These are phyloP conservation scores for Panellus pusillus DNA, from an alignment of 768 basidiomycete genomes.

Conservation along the genomic window DNA sequence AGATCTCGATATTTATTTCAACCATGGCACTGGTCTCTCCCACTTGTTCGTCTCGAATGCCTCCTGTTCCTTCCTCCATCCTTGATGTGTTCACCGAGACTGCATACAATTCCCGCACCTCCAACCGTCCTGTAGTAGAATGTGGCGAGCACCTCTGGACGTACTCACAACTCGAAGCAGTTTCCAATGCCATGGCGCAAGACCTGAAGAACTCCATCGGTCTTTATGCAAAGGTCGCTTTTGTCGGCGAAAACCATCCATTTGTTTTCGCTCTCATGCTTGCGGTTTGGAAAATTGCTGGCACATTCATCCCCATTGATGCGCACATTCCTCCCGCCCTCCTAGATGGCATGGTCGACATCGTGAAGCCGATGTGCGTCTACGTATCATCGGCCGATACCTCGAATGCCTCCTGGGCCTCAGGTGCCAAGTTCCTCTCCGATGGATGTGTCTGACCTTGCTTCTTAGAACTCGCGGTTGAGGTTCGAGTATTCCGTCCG, in stretches of 20 bases:
- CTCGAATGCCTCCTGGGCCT: neutral
- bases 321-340: slow-evolving; percentile 11
- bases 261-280: slow-evolving; percentile 17
- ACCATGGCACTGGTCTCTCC: too few species aligned
- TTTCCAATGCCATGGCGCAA: slow-evolving; percentile 5
- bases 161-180: slow-evolving; percentile 9
- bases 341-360: slow-evolving; percentile 8
- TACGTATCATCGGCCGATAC: slow-evolving; percentile 1
- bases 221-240: neutral
- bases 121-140: slow-evolving; percentile 6
- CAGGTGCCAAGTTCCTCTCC: neutral
- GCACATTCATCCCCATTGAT: slow-evolving; percentile 17
- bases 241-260: slow-evolving; percentile 15
- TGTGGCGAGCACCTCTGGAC: slow-evolving; percentile 12
- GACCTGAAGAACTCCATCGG: neutral
- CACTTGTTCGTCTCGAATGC: too few species aligned
- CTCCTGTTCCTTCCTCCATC: neutral
- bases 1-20: too few species aligned
- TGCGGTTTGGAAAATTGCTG: slow-evolving; percentile 16
- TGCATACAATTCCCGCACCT: neutral
- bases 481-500: neutral
- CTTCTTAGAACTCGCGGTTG: neutral
- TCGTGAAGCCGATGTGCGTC: slow-evolving; percentile 10
- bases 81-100: slow-evolving; percentile 8
- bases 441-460: neutral